Base-by-base conservation (phyloP, 1,284 basidiomycete species). In the Tetrapyrgos nigripes region DNA sequence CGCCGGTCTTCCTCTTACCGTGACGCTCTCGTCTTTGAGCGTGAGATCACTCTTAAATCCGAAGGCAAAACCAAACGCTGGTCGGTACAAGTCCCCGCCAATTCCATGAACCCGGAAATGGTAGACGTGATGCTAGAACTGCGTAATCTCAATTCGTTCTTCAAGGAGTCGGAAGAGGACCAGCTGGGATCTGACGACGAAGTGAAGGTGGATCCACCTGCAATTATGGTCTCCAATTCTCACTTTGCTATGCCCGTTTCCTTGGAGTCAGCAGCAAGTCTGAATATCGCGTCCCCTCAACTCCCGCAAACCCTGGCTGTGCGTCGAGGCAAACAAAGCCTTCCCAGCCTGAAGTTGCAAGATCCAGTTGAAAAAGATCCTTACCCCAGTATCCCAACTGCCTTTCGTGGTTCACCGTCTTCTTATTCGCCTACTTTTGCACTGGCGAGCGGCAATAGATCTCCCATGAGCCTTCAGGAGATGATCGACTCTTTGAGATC, bases 371-470 rank as follows among this genome's bases (percentile, higher is more conserved):
- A 57, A 19, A 27, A 48, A 48, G 63, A 67, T 60, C 62, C 76
- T 40, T 88, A 88, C 69, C 85, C 87, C 33, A 77, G 77, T 53
- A 84, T 88, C 45, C 87, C 87, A 17, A 84, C 84, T 21, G 82
- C 86, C 13, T 88, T 88, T 70, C 70, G 82, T 19, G 84, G 86
- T 3, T 81, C 84, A n/a, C 78, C 83, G 3, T 76, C 79, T 17
- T 62, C 72, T 37, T 77, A 82, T 64, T 76, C 75, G n/a, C 76
- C 83, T 11, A 67, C 71, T 37, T 76, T 78, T 54, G 76, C 80
- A 40, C 65, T 69, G 37, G 59, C 62, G 21, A 65, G 65, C 37
- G 40, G 64, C 54, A 62, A 23, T 66, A 65, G 28, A 68, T 68
- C 29, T 68, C 70, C 50, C 70, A 75, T 83, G 65, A 76, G 79